Evolutionary conservation across 2,329 filamentous ascomycete species (phyloP), one percentile per base, ranked within the genome.

Genomic region (Pseudogymnoascus sp.): DNA sequence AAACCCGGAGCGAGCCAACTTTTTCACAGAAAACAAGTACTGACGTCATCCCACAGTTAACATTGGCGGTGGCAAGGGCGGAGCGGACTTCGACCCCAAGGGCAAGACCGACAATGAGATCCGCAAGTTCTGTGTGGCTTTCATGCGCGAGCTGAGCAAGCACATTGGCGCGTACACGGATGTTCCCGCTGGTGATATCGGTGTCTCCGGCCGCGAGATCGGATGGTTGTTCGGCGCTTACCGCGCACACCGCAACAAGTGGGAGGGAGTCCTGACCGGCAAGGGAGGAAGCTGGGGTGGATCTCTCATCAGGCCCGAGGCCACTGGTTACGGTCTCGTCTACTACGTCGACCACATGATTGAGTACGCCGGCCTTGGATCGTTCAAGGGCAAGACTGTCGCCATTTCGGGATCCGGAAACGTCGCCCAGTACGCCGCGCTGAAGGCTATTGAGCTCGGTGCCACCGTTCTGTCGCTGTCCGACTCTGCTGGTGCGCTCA

Each of bases 261-360:
- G 92, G 88, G 92, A 96, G 80, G 94, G 94, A 76, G 89, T 97
- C 67, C 83, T 99, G 70, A 99, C 94, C 63, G 93, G 94, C 70
- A 99, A 99, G 87, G 93, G 93, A 68, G 85, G 88, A 71, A 84
- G 79, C 78, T 97, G 93, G 92, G 94, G 94, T 77, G 94, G 94
- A 72, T 90, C 85, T 74, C 80, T 97, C 79, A 97, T 97, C 81
- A 86, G 94, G 67, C 93, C 94, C 66, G 92, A 99, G 84, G 94
- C 94, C 71, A 99, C 94, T 63, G 94, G 94, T 64, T 97, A 91
- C 79, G 94, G 94, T 78, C 86, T 97, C 65, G 88, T 97, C 76
- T 97, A 97, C 85, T 96, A 96, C 76, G 91, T 96, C 74, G 84
- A 89, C 71, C 90, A 96, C 83, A 97, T 97, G 92, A 92, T 97